Conservation (phyloP, 2,329 filamentous ascomycete species). For the Aspergillus sp. region DNA sequence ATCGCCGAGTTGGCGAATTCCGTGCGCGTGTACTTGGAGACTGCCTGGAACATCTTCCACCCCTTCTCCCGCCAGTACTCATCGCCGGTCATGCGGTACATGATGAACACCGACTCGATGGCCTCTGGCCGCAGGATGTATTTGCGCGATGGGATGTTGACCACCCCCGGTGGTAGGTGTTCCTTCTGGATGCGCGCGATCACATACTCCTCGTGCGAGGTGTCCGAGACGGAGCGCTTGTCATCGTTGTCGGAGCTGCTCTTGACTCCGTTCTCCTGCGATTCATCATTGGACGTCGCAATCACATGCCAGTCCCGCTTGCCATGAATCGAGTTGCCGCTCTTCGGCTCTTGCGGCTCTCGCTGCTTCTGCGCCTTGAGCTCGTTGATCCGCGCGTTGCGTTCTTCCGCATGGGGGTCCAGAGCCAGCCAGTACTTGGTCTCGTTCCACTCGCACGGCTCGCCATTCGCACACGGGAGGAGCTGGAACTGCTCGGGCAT, state of each 20-base stretch:
- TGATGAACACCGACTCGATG: slow-evolving; percentile 76
- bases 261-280: not conserved
- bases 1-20: slow-evolving; percentile 64
- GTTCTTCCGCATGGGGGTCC: slow-evolving; percentile 33
- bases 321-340: not conserved
- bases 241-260: not conserved
- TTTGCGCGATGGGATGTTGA: slow-evolving; percentile 34
- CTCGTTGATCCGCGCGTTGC: slow-evolving; percentile 23
- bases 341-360: not conserved
- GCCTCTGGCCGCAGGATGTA: slow-evolving; percentile 63
- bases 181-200: slow-evolving; percentile 40
- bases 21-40: slow-evolving; percentile 61
- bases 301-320: slow-evolving; percentile 19
- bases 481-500: slow-evolving; percentile 61
- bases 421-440: slow-evolving; percentile 46
- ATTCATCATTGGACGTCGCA: not conserved
- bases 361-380: slow-evolving; percentile 18
- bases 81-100: slow-evolving; percentile 72
- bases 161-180: slow-evolving; percentile 43
- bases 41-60: slow-evolving; percentile 69
- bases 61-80: slow-evolving; percentile 63
- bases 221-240: slow-evolving; percentile 14
- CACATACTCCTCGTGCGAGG: slow-evolving; percentile 41
- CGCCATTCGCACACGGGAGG: slow-evolving; percentile 46
- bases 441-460: slow-evolving; percentile 54